Conservation (phyloP, 2,329 filamentous ascomycete species). For the Aspergillus versicolor region DNA sequence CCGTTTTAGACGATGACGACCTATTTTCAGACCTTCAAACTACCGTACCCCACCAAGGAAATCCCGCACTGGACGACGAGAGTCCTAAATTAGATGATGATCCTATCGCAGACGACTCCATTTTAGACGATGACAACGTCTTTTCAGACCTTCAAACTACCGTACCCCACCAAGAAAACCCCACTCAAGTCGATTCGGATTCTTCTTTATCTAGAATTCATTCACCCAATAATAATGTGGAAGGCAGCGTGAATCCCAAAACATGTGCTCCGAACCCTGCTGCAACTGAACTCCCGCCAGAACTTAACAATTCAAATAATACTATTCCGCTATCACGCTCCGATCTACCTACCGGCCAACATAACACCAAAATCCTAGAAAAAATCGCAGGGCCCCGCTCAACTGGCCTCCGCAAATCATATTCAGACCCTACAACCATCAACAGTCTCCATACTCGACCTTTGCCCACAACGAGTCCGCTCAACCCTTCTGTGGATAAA, state of each 20-base stretch:
- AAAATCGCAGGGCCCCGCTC: constrained; percentile 3
- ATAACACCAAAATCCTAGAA: neutral
- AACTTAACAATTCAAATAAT: neutral
- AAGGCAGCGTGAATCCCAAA: neutral
- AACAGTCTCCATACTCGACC: constrained; percentile 14
- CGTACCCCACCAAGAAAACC: neutral
- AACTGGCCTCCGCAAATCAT: constrained; percentile 31
- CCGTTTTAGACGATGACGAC: neutral
- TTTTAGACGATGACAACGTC: neutral
- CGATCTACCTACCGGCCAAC: neutral
- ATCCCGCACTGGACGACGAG: neutral
- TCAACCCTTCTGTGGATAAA: constrained; percentile 18
- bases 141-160: neutral
- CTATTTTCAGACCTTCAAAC: neutral
- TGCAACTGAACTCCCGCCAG: neutral
- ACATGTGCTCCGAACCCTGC: neutral
- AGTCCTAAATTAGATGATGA: no score
- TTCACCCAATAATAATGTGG: neutral
- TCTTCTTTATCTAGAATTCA: neutral
- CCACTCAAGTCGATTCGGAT: neutral
- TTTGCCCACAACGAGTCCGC: constrained; percentile 17
- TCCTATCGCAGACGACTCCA: neutral
- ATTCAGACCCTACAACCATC: constrained; percentile 30
- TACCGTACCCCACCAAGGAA: neutral
- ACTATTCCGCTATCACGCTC: neutral